Base-by-base conservation (phyloP, 1,139 yeast species). In the Yamadazyma trypodendri region DNA sequence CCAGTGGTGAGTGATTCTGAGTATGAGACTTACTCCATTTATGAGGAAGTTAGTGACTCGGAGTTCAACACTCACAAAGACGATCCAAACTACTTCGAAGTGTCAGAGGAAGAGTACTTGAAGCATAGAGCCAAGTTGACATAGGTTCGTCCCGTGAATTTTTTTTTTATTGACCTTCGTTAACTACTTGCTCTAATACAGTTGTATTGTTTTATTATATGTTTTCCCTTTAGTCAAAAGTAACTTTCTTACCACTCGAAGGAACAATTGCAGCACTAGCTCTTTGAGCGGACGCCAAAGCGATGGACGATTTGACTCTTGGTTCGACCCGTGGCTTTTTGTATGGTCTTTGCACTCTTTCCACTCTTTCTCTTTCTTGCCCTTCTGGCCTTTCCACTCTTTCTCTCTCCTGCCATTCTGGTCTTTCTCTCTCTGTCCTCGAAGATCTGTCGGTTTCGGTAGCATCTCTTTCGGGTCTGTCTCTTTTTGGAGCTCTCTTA, bases 251-350 rank as follows among this genome's bases (percentile, higher is more conserved):
- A 59, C 97, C 98, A n/a, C 82, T 72, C 0, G 96, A 84, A 35
- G 87, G 81, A 24, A 88, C 95, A 54, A 92, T 87, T 4, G 95
- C 92, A 16, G 88, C 88, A 55, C 88, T 84, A 4, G 83, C 96
- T 64, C 98, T 79, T 63, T 80, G 96, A 2, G 97, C 97, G 13
- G 72, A 70, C 3, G 96, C 94, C 52, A 92, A 72, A 0, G 96
- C 96, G 32, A 86, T 76, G 25, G 97, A 90, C 6, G 97, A 88
- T 47, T 82, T 83, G 39, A 78, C 62, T 61, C 89, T 71, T 51
- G 71, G 69, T 37, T 56, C 55, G 3, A 44, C 41, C 43, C 61
- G 49, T 11, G 28, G 48, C 55, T 53, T 24, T 32, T 35, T 28
- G 40, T 22, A 36, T 12, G 29, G 36, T 32, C 39, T 36, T 34